phyloP scores from a whole-genome alignment of 768 basidiomycete genomes.

The Trametes maxima region DNA sequence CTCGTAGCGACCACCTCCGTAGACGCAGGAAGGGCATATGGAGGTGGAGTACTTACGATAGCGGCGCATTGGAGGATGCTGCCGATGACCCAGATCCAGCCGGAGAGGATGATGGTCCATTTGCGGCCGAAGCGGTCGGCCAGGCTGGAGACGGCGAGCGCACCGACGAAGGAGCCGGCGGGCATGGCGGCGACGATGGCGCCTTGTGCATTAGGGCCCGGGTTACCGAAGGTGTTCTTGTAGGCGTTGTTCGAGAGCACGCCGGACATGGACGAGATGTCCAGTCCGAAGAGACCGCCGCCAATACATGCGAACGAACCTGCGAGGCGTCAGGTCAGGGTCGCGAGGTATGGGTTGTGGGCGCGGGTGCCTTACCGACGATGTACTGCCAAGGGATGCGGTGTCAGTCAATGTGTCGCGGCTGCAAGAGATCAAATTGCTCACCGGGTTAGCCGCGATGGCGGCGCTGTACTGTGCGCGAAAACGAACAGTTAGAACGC shows the following conservation, averaged over 20 bases:
- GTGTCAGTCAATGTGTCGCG: not conserved
- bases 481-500: not conserved
- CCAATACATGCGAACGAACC: conserved; percentile 81
- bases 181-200: conserved; percentile 82
- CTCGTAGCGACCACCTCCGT: not conserved
- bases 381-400: conserved; percentile 53
- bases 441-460: conserved; percentile 61
- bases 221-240: conserved; percentile 39
- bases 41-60: conserved; percentile 34
- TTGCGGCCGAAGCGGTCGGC: conserved; percentile 70
- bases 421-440: conserved; percentile 14
- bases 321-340: not conserved
- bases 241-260: conserved; percentile 54
- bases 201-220: conserved; percentile 59
- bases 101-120: conserved; percentile 64
- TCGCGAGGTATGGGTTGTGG: not conserved
- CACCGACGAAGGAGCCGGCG: conserved; percentile 69
- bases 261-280: conserved; percentile 83
- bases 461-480: conserved; percentile 50
- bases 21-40: not conserved
- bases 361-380: conserved; percentile 43
- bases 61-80: conserved; percentile 71
- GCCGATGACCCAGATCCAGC: conserved; percentile 73
- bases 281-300: conserved; percentile 77
- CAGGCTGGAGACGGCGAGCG: conserved; percentile 61